A percentile compares a stretch with the other conserved stretches of the same genome.
Conservation (phyloP, 768 basidiomycete species). For the Cyclocybe cylindracea region DNA sequence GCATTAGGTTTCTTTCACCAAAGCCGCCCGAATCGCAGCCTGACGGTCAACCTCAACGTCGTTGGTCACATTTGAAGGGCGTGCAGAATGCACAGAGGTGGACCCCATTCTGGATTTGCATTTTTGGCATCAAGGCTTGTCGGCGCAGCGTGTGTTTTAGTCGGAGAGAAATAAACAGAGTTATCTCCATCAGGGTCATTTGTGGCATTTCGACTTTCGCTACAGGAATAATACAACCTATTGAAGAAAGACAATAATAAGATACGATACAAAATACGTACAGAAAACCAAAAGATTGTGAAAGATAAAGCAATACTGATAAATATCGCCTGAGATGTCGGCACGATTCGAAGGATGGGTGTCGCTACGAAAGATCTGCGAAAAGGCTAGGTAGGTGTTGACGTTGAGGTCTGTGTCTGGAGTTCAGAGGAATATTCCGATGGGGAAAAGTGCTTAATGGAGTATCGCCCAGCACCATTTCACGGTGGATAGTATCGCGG, state of each 20-base stretch:
- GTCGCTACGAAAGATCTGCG: too few relatives aligned
- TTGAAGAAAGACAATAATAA: conserved; percentile 16
- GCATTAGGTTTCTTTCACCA: not conserved
- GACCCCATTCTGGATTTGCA: too few relatives aligned
- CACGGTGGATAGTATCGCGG: conserved; percentile 2
- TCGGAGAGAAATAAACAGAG: too few relatives aligned
- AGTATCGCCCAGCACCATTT: not conserved
- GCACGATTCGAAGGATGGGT: not conserved
- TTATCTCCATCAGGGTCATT: too few relatives aligned
- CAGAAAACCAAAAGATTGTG: not conserved
- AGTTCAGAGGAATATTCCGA: not conserved
- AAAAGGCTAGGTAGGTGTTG: too few relatives aligned
- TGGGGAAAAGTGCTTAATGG: conserved; percentile 8
- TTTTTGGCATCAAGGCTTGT: too few relatives aligned
- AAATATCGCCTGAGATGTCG: conserved; percentile 1
- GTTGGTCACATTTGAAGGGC: too few relatives aligned
- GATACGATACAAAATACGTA: conserved; percentile 18
- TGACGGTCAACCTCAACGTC: too few relatives aligned
- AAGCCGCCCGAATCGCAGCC: too few relatives aligned
- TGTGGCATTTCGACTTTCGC: not conserved
- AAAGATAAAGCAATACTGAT: conserved; percentile 2
- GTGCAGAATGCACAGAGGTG: too few relatives aligned
- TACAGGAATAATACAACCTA: conserved; percentile 24
- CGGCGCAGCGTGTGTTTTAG: too few relatives aligned
- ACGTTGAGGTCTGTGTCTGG: too few relatives aligned